Evolutionary conservation across 257 asterid genomes (phyloP).

Genomic region (Agastache rugosa): DNA sequence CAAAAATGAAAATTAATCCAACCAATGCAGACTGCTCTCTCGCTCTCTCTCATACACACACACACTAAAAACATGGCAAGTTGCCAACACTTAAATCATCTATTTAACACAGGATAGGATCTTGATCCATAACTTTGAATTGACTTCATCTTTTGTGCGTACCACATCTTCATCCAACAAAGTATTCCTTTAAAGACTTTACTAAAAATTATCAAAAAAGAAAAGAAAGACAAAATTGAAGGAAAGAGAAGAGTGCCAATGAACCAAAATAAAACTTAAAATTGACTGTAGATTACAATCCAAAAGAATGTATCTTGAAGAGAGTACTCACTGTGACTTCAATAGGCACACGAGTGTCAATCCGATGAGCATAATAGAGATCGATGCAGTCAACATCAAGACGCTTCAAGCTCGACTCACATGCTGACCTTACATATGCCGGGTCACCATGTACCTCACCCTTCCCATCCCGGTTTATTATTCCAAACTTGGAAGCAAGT

Average conservation of each 20-base stretch:
- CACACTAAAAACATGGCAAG: neutral
- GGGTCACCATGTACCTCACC: conserved; percentile 20
- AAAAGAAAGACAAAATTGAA: neutral
- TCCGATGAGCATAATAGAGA: conserved; percentile 36
- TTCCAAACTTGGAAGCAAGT: conserved; percentile 22
- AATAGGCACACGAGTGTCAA: conserved; percentile 34
- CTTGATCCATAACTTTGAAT: no score
- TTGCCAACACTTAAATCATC: neutral
- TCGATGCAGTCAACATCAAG: conserved; percentile 34
- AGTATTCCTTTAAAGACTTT: no score
- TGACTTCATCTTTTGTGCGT: neutral
- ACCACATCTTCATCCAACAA: neutral
- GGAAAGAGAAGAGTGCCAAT: neutral
- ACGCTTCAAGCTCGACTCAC: conserved; percentile 42
- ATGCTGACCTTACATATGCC: conserved; percentile 31
- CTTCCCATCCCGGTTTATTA: neutral
- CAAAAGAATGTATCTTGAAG: neutral
- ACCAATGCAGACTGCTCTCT: neutral
- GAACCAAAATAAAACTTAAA: neutral
- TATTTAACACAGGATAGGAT: neutral
- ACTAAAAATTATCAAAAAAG: no score
- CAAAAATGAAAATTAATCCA: neutral
- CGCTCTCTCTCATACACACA: no score
- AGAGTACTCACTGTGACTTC: conserved; percentile 32
- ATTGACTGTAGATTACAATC: neutral